phyloP scores from a whole-genome alignment of 805 yeast genomes.

The Starmerella bacillaris region DNA sequence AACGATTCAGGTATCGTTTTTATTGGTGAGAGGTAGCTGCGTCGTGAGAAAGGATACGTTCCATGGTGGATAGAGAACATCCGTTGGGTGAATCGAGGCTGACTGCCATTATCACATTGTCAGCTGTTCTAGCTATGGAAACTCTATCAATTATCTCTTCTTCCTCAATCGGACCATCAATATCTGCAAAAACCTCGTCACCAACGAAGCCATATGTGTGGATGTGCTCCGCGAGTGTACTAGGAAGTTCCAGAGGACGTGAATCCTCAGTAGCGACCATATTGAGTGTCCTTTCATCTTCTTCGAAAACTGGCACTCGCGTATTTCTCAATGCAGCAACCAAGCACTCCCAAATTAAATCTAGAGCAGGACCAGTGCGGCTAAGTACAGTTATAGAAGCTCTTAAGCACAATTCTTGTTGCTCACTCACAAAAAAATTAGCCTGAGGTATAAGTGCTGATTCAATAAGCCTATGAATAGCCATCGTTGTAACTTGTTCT shows the following conservation, averaged over 20 bases:
- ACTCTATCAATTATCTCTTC: constrained; percentile 37
- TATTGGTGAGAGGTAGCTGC: no score
- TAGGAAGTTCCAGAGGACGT: constrained; percentile 24
- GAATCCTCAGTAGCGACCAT: constrained; percentile 24
- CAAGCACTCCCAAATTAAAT: constrained; percentile 53
- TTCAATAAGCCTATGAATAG: constrained; percentile 39
- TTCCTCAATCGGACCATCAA: constrained; percentile 79
- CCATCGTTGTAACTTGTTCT: constrained; percentile 59
- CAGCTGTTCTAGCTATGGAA: constrained; percentile 24
- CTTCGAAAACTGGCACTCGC: constrained; percentile 46
- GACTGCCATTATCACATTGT: neutral
- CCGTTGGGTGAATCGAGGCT: neutral
- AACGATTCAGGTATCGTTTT: no score
- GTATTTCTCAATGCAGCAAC: constrained; percentile 42
- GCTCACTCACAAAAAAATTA: constrained; percentile 21
- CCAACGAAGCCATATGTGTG: constrained; percentile 40
- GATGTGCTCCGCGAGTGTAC: constrained; percentile 26
- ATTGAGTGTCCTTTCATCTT: constrained; percentile 37
- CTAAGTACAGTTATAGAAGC: constrained; percentile 64
- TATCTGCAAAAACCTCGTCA: constrained; percentile 38
- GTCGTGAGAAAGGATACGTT: neutral
- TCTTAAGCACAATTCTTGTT: constrained; percentile 38
- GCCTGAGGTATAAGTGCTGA: constrained; percentile 35
- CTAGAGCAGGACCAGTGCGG: constrained; percentile 66
- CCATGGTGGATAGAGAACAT: neutral